A percentile compares a stretch with the other conserved stretches of the same genome.
Evolutionary conservation across 2,329 filamentous ascomycete genomes (phyloP).

Genomic region (Kalmusia sp.): DNA sequence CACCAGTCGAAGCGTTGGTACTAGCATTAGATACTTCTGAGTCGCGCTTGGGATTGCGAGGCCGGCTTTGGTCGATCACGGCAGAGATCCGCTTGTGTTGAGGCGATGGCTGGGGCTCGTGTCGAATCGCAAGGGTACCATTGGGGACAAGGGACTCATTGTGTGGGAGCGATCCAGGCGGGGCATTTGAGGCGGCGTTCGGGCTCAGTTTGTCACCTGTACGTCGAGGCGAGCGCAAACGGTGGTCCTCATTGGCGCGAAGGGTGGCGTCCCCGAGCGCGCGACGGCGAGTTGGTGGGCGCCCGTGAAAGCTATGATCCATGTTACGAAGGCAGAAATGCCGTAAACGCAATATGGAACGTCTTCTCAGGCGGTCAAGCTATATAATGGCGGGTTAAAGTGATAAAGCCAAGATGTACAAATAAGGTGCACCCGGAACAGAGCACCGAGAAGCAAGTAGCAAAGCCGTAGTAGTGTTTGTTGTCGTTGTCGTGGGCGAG

Average conservation of each 20-base stretch:
- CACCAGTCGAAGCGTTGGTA: conserved; percentile 57
- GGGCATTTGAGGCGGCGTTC: conserved; percentile 21
- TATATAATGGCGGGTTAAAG: conserved; percentile 18
- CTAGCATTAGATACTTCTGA: conserved; percentile 64
- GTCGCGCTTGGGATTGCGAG: conserved; percentile 57
- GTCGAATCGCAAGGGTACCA: conserved; percentile 51
- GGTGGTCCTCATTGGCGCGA: conserved; percentile 37
- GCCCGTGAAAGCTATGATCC: conserved; percentile 39
- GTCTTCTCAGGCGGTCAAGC: conserved; percentile 11
- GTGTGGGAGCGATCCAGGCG: conserved; percentile 44
- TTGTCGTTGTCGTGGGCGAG: conserved; percentile 18
- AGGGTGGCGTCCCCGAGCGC: conserved; percentile 42
- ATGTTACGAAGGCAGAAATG: conserved; percentile 23
- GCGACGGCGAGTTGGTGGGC: conserved; percentile 40
- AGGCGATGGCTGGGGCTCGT: conserved; percentile 35
- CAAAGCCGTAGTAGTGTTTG: conserved; percentile 20
- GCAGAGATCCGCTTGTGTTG: conserved; percentile 63
- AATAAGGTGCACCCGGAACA: conserved; percentile 28
- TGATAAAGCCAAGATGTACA: conserved; percentile 28
- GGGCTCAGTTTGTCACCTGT: conserved; percentile 26
- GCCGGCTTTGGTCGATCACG: conserved; percentile 54
- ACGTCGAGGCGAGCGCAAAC: conserved; percentile 22
- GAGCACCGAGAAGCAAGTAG: conserved; percentile 26
- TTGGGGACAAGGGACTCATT: conserved; percentile 55
- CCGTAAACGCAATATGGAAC: conserved; percentile 15